These are phyloP conservation scores for Fusarium sulawesiense DNA, from an alignment of 2,329 filamentous ascomycete genomes.

Conservation along the genomic window DNA sequence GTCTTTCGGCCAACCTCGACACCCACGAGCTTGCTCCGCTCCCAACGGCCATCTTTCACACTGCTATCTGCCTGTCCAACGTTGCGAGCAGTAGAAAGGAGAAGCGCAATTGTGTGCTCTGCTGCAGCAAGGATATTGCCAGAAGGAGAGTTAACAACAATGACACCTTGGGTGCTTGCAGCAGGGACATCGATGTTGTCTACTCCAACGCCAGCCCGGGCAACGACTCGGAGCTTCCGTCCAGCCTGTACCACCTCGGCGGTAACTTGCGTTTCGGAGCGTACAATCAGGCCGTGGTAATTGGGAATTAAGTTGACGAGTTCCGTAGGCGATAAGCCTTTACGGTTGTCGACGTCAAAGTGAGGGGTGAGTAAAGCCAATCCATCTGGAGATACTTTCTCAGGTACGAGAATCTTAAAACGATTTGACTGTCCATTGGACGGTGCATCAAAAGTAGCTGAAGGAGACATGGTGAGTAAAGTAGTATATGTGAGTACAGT, in stretches of 20 bases:
- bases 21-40: constrained; percentile 78
- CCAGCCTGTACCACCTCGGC: constrained; percentile 73
- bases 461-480: constrained; percentile 45
- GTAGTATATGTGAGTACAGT: constrained; percentile 11
- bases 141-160: constrained; percentile 82
- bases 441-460: constrained; percentile 42
- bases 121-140: constrained; percentile 86
- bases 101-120: constrained; percentile 79
- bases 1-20: constrained; percentile 83
- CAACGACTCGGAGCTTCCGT: constrained; percentile 79
- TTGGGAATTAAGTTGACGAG: constrained; percentile 73
- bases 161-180: constrained; percentile 78
- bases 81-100: constrained; percentile 80
- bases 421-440: constrained; percentile 30
- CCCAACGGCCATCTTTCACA: constrained; percentile 79
- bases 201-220: constrained; percentile 82
- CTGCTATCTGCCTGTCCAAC: constrained; percentile 76
- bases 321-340: constrained; percentile 70
- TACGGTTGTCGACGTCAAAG: constrained; percentile 76
- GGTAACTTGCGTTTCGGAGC: constrained; percentile 85
- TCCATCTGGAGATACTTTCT: constrained; percentile 84
- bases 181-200: constrained; percentile 83
- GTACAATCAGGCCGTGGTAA: constrained; percentile 82
- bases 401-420: constrained; percentile 75
- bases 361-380: constrained; percentile 73